Percentiles rank a stretch among this genome's conserved stretches.
Evolutionary conservation across 2,329 filamentous ascomycete species (phyloP).

Genomic region (Remersonia thermophila): DNA sequence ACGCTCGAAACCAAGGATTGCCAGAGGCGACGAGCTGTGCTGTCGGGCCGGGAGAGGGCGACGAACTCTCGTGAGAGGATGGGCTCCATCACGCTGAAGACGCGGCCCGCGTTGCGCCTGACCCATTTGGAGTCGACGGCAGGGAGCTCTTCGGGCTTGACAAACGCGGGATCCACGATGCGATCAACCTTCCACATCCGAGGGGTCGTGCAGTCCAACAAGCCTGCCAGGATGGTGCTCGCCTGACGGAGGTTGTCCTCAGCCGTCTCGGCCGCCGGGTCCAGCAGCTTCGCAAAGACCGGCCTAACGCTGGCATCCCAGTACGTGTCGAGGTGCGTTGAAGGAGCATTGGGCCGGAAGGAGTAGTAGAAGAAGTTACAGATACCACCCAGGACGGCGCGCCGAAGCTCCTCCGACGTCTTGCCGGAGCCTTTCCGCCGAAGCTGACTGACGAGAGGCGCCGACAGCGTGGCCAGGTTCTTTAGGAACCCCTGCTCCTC

Average conservation of each 20-base stretch:
- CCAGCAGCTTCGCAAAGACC: constrained; percentile 48
- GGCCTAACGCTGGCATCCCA: constrained; percentile 67
- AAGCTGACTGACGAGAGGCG: constrained; percentile 57
- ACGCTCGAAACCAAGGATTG: constrained; percentile 48
- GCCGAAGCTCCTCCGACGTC: constrained; percentile 43
- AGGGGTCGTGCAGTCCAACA: constrained; percentile 49
- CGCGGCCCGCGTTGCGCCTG: constrained; percentile 52
- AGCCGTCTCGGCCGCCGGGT: constrained; percentile 24
- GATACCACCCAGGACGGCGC: constrained; percentile 52
- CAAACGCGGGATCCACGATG: constrained; percentile 46
- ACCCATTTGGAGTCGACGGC: constrained; percentile 79
- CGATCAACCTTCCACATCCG: constrained; percentile 64
- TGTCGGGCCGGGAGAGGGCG: constrained; percentile 49
- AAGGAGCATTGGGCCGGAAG: constrained; percentile 56
- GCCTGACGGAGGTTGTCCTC: constrained; percentile 43
- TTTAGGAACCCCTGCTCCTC: constrained; percentile 47
- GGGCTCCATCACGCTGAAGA: constrained; percentile 51
- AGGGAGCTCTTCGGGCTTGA: constrained; percentile 65
- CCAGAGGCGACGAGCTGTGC: constrained; percentile 44
- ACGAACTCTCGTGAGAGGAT: constrained; percentile 50
- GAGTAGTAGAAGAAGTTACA: constrained; percentile 75
- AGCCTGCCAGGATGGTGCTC: constrained; percentile 57
- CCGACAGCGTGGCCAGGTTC: constrained; percentile 42
- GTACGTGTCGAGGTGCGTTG: constrained; percentile 55
- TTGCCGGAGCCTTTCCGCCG: constrained; percentile 49